phyloP scores from a whole-genome alignment of 257 asterid species.

The Solanum ahanhuiri region DNA sequence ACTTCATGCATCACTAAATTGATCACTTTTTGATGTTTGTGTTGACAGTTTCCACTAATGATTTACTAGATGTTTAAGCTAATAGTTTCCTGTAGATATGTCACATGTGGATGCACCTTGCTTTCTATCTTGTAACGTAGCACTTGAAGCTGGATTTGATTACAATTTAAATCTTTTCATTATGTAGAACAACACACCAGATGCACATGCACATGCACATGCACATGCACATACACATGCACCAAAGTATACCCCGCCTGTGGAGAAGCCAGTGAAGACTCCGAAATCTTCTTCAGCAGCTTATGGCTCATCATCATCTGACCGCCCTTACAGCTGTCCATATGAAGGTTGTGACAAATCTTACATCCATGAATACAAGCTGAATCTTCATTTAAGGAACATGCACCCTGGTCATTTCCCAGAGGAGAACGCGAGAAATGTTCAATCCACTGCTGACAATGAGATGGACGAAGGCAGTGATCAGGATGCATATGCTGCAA shows the following conservation, averaged over 20 bases:
- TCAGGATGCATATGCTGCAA: constrained; percentile 47
- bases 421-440: constrained; percentile 54
- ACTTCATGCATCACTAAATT: not conserved
- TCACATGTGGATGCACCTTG: not conserved
- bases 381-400: constrained; percentile 82
- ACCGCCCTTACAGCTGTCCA: constrained; percentile 90
- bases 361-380: constrained; percentile 97
- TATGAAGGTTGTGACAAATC: constrained; percentile 95
- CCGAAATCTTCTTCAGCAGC: constrained; percentile 44
- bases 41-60: not conserved
- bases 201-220: constrained; percentile 7
- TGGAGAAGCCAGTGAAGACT: constrained; percentile 62
- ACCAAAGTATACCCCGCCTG: constrained; percentile 44
- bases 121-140: not conserved
- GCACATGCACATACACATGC: not conserved
- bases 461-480: constrained; percentile 86
- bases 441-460: constrained; percentile 28
- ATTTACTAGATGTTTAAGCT: not conserved
- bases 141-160: not conserved
- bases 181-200: constrained; percentile 38
- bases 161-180: not conserved
- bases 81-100: not conserved
- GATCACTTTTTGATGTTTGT: not conserved
- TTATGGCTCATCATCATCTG: constrained; percentile 56
- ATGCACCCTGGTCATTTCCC: constrained; percentile 94